These are phyloP conservation scores for Nasturtium officinale DNA, from an alignment of 345 rosid genomes.

Conservation along the genomic window DNA sequence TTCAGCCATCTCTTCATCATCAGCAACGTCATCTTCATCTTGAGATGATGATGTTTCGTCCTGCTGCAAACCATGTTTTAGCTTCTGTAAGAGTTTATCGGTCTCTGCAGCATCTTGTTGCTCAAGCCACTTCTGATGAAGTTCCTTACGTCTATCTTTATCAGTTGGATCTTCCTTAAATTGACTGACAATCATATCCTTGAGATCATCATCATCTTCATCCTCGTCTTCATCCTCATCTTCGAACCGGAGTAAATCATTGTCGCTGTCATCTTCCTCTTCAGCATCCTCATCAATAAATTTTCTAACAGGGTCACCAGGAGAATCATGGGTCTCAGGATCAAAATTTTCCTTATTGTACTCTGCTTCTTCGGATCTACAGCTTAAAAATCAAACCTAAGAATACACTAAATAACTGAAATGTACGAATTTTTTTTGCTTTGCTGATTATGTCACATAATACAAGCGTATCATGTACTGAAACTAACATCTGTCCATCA, in stretches of 20 bases:
- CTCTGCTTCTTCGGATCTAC: constrained; percentile 65
- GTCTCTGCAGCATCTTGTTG: constrained; percentile 88
- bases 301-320: constrained; percentile 78
- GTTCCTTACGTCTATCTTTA: constrained; percentile 73
- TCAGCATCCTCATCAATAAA: constrained; percentile 92
- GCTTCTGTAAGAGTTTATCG: constrained; percentile 71
- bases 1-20: constrained; percentile 48
- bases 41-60: constrained; percentile 48
- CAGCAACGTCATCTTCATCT: constrained; percentile 50
- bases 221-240: constrained; percentile 80
- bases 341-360: constrained; percentile 62
- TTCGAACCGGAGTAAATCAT: constrained; percentile 63
- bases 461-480: constrained; percentile 7
- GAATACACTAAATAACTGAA: constrained; percentile 11
- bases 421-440: constrained; percentile 27
- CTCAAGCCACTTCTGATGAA: constrained; percentile 94
- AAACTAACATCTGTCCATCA: constrained; percentile 9
- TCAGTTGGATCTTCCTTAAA: constrained; percentile 72
- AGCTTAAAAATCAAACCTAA: constrained; percentile 1
- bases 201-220: constrained; percentile 69
- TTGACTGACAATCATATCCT: constrained; percentile 73
- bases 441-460: constrained; percentile 13
- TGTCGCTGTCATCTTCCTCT: constrained; percentile 96
- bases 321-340: constrained; percentile 46
- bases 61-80: constrained; percentile 61